Percentiles rank a stretch among this genome's conserved stretches.
phyloP scores from a whole-genome alignment of 805 yeast species.

The Wickerhamiella slavikovae region DNA sequence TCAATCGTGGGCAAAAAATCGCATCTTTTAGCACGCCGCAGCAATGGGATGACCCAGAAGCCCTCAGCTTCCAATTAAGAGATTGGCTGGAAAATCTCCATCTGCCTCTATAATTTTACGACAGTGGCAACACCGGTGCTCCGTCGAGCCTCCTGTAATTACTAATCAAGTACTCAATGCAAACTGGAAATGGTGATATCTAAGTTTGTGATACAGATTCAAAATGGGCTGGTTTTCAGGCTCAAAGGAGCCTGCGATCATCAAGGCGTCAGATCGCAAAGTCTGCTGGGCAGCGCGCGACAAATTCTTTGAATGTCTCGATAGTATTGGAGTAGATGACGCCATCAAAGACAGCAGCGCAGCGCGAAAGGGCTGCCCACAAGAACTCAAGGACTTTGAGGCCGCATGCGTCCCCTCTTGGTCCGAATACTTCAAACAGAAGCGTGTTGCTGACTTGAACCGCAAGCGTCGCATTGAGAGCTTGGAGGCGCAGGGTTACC shows the following conservation, averaged over 20 bases:
- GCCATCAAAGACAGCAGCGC: conserved; percentile 27
- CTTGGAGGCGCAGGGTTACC: conserved; percentile 42
- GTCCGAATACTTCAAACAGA: conserved; percentile 81
- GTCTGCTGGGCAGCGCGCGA: conserved; percentile 88
- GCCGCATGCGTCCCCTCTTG: conserved; percentile 68
- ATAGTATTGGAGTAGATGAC: conserved; percentile 42
- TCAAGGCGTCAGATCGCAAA: conserved; percentile 28
- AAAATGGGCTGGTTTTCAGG: conserved; percentile 32
- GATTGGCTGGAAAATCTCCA: conserved; percentile 9
- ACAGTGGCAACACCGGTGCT: background rate
- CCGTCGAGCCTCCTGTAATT: background rate
- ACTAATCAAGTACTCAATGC: background rate
- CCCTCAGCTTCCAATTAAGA: conserved; percentile 21
- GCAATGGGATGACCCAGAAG: conserved; percentile 14
- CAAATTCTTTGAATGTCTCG: conserved; percentile 51
- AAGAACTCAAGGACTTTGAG: conserved; percentile 37
- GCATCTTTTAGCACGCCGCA: conserved; percentile 17
- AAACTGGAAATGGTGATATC: background rate
- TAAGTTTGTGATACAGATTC: background rate
- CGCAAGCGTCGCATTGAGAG: conserved; percentile 47
- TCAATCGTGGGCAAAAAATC: conserved; percentile 41
- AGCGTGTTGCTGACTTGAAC: conserved; percentile 56
- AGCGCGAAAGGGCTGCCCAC: conserved; percentile 37
- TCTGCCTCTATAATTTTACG: background rate
- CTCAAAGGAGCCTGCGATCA: conserved; percentile 22